Evolutionary conservation across 306 rosid genomes (phyloP), one percentile per base, ranked within the genome.

Genomic region (Sicyos edulis): DNA sequence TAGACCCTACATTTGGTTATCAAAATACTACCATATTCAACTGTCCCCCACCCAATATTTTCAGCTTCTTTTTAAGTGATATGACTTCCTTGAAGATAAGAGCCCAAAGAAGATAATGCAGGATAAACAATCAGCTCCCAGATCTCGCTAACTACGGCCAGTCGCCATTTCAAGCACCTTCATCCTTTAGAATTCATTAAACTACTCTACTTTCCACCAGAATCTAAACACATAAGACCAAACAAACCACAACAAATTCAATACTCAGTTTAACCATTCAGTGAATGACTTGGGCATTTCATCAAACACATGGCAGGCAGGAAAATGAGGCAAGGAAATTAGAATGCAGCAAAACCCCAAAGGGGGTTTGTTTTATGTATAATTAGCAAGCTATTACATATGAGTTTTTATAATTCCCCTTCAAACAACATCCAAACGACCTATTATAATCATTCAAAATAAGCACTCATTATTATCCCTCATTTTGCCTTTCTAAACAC

Each of bases 11-110:
- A 40, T 40, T 40, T 40, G 9, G 8, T 40, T 40, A 40, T 45
- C 50, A 50, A 14, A 13, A 5, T 9, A n/a, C 13, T 21, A 63
- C 7, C 69, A 37, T 19, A 19, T 44, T 11, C 17, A 65, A 42
- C 21, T 66, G 7, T 66, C 34, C 7, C 54, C 54, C 6, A 17
- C 16, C 51, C 54, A 20, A 42, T 40, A 37, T 10, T 66, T 45
- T 66, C 17, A 44, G 70, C 70, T 64, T 19, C 70, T 64, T 61
- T 10, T 50, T 17, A 63, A 63, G 29, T 63, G 52, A 61, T 9
- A 17, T 40, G 16, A 42, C 70, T 37, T 63, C 70, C 52, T 32
- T 17, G 7, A 4, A 9, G 15, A 52, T 10, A 63, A 64, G 14
- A 62, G 50, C 15, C 4, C 6, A 9, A 22, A 62, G 53, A 19